These are phyloP conservation scores for Ogataea thermomethanolica DNA, from an alignment of 805 yeast genomes.

Conservation along the genomic window DNA sequence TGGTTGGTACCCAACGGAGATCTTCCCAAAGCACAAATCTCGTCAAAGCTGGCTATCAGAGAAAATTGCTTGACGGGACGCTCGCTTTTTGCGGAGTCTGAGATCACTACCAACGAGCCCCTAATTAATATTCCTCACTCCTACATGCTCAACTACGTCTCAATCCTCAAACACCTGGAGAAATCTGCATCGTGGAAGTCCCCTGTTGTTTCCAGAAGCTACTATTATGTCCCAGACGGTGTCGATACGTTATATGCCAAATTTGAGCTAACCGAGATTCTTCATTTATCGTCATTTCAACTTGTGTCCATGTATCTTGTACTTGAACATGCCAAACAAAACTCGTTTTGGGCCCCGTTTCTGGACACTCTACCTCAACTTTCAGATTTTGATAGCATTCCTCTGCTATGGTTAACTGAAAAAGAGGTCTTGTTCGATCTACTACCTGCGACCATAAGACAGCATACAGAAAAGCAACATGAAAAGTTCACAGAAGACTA, in stretches of 20 bases:
- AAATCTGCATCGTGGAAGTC: constrained; percentile 30
- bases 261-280: constrained; percentile 32
- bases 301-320: constrained; percentile 48
- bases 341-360: constrained; percentile 68
- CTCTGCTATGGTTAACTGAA: constrained; percentile 56
- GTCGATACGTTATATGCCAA: constrained; percentile 14
- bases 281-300: constrained; percentile 55
- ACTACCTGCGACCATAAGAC: constrained; percentile 44
- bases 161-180: constrained; percentile 45
- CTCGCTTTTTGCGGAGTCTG: constrained; percentile 48
- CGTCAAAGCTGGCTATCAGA: constrained; percentile 39
- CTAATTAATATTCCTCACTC: constrained; percentile 56
- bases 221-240: constrained; percentile 25
- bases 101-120: constrained; percentile 39
- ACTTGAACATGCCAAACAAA: constrained; percentile 39
- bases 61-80: constrained; percentile 54
- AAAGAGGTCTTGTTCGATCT: constrained; percentile 29
- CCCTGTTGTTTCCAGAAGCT: constrained; percentile 15
- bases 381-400: constrained; percentile 52
- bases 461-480: constrained; percentile 41
- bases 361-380: constrained; percentile 57
- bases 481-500: constrained; percentile 46
- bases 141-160: constrained; percentile 54
- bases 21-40: constrained; percentile 28
- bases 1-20: constrained; percentile 31